Conservation (phyloP, 2,329 filamentous ascomycete genomes). For the Pestalotiopsis sp. region DNA sequence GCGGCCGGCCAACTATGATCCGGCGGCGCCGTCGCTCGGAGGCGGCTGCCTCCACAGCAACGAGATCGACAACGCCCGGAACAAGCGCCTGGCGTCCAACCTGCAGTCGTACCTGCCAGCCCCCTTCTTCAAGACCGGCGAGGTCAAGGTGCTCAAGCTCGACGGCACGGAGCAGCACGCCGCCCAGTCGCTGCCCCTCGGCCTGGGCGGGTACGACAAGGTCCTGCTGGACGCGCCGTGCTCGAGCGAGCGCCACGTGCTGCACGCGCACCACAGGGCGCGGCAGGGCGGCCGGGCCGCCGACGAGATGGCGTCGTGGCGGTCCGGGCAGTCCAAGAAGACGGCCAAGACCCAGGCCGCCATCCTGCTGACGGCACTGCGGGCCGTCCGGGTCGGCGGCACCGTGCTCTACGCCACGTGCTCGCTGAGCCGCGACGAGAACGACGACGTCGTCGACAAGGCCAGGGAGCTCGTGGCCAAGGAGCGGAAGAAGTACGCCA, state of each 20-base stretch:
- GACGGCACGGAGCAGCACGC: slow-evolving; percentile 28
- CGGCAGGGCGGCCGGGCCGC: slow-evolving; percentile 29
- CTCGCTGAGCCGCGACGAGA: slow-evolving; percentile 40
- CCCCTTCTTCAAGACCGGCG: slow-evolving; percentile 21
- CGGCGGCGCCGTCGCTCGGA: slow-evolving; percentile 21
- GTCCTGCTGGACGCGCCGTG: slow-evolving; percentile 43
- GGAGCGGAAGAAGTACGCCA: slow-evolving; percentile 35
- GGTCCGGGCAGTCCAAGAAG: slow-evolving; percentile 35
- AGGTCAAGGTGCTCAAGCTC: slow-evolving; percentile 26
- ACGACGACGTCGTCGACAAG: slow-evolving; percentile 41
- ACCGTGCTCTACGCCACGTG: slow-evolving; percentile 42
- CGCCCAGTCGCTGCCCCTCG: slow-evolving; percentile 28
- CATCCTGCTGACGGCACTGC: slow-evolving; percentile 38
- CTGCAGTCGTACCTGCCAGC: slow-evolving; percentile 27
- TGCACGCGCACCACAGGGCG: slow-evolving; percentile 36
- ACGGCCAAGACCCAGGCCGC: slow-evolving; percentile 35
- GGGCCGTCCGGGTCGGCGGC: slow-evolving; percentile 35
- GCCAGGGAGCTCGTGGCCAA: slow-evolving; percentile 34
- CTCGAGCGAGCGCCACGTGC: slow-evolving; percentile 41
- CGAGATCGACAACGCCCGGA: slow-evolving; percentile 33
- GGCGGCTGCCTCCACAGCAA: slow-evolving; percentile 39
- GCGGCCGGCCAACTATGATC: slow-evolving; percentile 18
- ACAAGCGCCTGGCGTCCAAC: slow-evolving; percentile 32
- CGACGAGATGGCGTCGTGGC: slow-evolving; percentile 40
- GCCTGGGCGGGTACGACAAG: slow-evolving; percentile 38